A percentile compares a stretch with the other conserved stretches of the same genome.
These are phyloP conservation scores for Claviceps capensis DNA, from an alignment of 2,329 filamentous ascomycete species.

Conservation along the genomic window DNA sequence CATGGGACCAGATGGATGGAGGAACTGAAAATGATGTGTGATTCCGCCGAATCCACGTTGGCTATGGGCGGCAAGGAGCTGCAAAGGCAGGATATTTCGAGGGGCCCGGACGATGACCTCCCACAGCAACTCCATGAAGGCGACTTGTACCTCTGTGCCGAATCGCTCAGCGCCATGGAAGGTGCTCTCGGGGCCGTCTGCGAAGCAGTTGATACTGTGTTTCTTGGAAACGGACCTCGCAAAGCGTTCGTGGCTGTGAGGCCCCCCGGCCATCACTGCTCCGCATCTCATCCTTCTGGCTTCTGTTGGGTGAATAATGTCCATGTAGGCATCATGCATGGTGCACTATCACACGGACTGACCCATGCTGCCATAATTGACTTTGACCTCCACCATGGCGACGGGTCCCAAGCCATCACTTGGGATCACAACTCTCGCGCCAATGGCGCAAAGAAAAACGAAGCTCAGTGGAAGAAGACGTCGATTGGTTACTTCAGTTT, in stretches of 20 bases:
- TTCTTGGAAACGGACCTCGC: slow-evolving; percentile 44
- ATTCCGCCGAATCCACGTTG: slow-evolving; percentile 63
- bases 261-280: slow-evolving; percentile 92
- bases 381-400: slow-evolving; percentile 83
- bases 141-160: slow-evolving; percentile 79
- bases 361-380: slow-evolving; percentile 92
- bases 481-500: slow-evolving; percentile 92
- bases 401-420: slow-evolving; percentile 88
- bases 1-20: slow-evolving; percentile 91
- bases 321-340: slow-evolving; percentile 90
- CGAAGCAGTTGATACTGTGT: slow-evolving; percentile 80
- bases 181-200: slow-evolving; percentile 86
- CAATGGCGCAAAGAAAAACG: slow-evolving; percentile 49
- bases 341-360: slow-evolving; percentile 65
- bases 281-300: slow-evolving; percentile 73
- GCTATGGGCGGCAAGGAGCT: slow-evolving; percentile 68
- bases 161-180: slow-evolving; percentile 78
- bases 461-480: slow-evolving; percentile 63
- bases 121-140: slow-evolving; percentile 63
- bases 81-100: slow-evolving; percentile 49
- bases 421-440: slow-evolving; percentile 79
- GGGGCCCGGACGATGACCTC: slow-evolving; percentile 28
- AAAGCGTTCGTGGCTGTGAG: slow-evolving; percentile 86
- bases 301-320: slow-evolving; percentile 99
- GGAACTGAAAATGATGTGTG: slow-evolving; percentile 75